Percentiles rank a stretch among this genome's conserved stretches.
These are phyloP conservation scores for Diaporthe citri DNA, from an alignment of 2,329 filamentous ascomycete species.

Conservation along the genomic window DNA sequence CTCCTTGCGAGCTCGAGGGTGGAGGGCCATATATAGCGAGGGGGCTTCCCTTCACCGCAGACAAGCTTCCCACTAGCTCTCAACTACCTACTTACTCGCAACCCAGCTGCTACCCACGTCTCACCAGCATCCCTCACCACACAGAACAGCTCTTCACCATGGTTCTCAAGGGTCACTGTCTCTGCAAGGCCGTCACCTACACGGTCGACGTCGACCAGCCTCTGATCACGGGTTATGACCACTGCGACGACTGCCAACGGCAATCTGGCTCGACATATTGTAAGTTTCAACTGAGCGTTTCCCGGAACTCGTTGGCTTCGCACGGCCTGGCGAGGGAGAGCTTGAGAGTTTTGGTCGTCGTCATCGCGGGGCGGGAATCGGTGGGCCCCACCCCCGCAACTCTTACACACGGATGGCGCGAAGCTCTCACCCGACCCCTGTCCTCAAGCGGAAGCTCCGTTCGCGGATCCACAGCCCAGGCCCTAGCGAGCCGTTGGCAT, in stretches of 20 bases:
- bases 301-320: not conserved
- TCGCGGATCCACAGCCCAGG: not conserved
- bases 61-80: not conserved
- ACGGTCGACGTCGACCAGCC: conserved; percentile 65
- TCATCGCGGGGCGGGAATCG: conserved; percentile 25
- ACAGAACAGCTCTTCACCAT: conserved; percentile 57
- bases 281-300: conserved; percentile 56
- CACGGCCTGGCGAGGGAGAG: not conserved
- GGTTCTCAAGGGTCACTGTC: conserved; percentile 77
- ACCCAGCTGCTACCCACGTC: conserved; percentile 39
- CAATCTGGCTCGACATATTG: conserved; percentile 78
- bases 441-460: not conserved
- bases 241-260: conserved; percentile 81
- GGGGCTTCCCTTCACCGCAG: not conserved
- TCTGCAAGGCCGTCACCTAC: conserved; percentile 80
- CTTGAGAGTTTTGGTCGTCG: conserved; percentile 22
- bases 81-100: not conserved
- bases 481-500: not conserved
- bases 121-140: conserved; percentile 32
- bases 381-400: conserved; percentile 38
- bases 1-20: not conserved
- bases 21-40: conserved; percentile 12
- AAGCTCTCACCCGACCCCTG: conserved; percentile 27
- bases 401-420: not conserved
- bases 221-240: conserved; percentile 73